Percentiles rank a stretch among this genome's conserved stretches.
Conservation (phyloP, 306 rosid genomes). For the Dicorynia guianensis region DNA sequence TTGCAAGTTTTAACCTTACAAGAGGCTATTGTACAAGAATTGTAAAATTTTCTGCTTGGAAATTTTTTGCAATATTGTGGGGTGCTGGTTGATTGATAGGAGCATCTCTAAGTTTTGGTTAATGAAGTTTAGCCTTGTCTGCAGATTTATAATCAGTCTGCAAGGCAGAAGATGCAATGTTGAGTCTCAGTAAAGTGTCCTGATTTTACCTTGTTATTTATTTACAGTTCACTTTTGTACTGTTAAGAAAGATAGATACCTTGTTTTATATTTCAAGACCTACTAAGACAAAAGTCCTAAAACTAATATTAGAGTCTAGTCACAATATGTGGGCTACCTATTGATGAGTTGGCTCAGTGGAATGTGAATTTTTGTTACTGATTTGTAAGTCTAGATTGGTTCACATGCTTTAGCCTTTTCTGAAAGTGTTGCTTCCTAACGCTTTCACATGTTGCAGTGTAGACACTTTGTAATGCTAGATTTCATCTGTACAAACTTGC, state of each 20-base stretch:
- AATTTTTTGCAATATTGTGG: background rate
- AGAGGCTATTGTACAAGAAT: background rate
- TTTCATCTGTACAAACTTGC: conserved; percentile 9
- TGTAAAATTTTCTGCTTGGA: background rate
- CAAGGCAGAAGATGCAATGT: conserved; percentile 4
- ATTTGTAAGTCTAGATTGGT: background rate
- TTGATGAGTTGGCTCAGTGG: conserved; percentile 20
- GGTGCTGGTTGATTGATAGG: conserved; percentile 26
- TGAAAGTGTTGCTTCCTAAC: no score
- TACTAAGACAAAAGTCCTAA: background rate
- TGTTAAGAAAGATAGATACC: conserved; percentile 3
- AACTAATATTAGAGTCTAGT: conserved; percentile 20
- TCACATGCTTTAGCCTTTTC: no score
- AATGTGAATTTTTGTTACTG: conserved; percentile 7
- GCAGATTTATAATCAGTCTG: background rate
- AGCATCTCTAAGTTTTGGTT: conserved; percentile 22
- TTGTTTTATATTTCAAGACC: conserved; percentile 20
- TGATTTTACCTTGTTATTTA: conserved; percentile 22
- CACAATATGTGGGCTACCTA: background rate
- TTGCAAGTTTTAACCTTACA: conserved; percentile 3
- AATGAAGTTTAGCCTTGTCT: conserved; percentile 7
- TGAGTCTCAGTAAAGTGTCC: background rate
- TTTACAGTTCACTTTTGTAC: conserved; percentile 13
- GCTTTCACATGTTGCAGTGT: no score
- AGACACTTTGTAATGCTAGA: background rate